phyloP scores from a whole-genome alignment of 176 grass and related monocot species.

The Lolium rigidum region DNA sequence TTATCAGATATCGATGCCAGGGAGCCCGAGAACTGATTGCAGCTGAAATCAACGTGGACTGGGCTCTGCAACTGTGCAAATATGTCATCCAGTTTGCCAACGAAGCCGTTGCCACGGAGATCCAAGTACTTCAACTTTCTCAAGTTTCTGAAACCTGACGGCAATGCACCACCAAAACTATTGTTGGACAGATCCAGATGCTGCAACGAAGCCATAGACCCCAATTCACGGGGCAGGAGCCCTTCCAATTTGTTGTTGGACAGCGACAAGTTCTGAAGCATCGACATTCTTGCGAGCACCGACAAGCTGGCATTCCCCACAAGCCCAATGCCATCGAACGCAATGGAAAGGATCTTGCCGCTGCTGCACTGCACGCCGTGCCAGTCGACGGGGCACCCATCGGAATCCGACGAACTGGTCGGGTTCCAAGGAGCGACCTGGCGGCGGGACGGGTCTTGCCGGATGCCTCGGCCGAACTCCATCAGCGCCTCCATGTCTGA shows the following conservation, averaged over 20 bases:
- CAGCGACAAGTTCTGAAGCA: slow-evolving; percentile 82
- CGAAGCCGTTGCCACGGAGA: slow-evolving; percentile 62
- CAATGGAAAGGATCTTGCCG: slow-evolving; percentile 63
- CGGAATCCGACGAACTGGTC: slow-evolving; percentile 55
- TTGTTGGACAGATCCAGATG: slow-evolving; percentile 73
- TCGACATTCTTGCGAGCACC: slow-evolving; percentile 60
- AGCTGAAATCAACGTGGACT: slow-evolving; percentile 80
- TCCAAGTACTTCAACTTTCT: slow-evolving; percentile 74
- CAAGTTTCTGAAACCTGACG: slow-evolving; percentile 61
- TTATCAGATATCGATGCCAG: slow-evolving; percentile 69
- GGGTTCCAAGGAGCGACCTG: slow-evolving; percentile 65
- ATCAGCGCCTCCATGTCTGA: slow-evolving; percentile 78
- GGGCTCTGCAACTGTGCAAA: slow-evolving; percentile 65
- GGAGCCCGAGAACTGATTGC: slow-evolving; percentile 71
- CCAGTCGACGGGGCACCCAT: slow-evolving; percentile 82
- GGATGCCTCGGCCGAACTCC: slow-evolving; percentile 70
- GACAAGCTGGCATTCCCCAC: slow-evolving; percentile 72
- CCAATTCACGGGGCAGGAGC: slow-evolving; percentile 51
- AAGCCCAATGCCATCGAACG: slow-evolving; percentile 66
- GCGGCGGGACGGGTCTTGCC: slow-evolving; percentile 55
- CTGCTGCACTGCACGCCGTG: slow-evolving; percentile 72
- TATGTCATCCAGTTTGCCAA: slow-evolving; percentile 63
- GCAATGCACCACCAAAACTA: slow-evolving; percentile 58
- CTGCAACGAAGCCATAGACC: slow-evolving; percentile 54
- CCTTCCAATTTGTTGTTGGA: slow-evolving; percentile 68